Base-by-base conservation (phyloP, 441 rosid species). In the Mallotus japonicus region DNA sequence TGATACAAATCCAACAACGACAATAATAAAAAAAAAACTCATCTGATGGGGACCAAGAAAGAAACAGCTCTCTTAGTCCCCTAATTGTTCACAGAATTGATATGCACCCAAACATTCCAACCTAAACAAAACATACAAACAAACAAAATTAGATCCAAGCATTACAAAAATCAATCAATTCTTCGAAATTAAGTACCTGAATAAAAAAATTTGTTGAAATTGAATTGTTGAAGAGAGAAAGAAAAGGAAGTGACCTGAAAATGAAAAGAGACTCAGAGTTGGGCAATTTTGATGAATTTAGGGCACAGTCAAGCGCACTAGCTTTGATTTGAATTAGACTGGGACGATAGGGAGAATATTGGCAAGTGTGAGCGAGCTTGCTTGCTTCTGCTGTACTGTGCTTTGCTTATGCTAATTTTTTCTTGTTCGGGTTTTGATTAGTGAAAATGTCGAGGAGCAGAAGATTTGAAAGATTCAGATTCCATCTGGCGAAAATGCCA, bases 31-130 rank as follows among this genome's bases (percentile, higher is more conserved):
- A 9, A 56, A 8, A 12, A 56, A 54, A 69, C 78, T 87, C 96
- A 86, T 85, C 79, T 79, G 84, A 72, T 73, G 90, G 95, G 93
- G 96, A 90, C 97, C 90, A 87, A 89, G 95, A 85, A 85, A 56
- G 60, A 16, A 56, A 62, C 66, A 34, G 74, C 82, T 81, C 90
- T 86, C 90, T 86, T 67, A 84, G 86, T 87, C 89, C 87, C 89
- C 89, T 46, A 32, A 14, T 70, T 69, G 61, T 63, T 70, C 74
- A 79, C 75, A 70, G 47, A 16, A 20, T 49, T 47, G n/a, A 24
- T 16, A 55, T 5, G 16, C 5, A 9, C 16, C 49, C 24, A 54
- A 55, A 68, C 78, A 62, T 75, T 51, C 67, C 74, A 65, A 71
- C 74, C 78, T 67, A 49, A 57, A 70, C 3, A 64, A 65, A 5